A percentile compares a stretch with the other conserved stretches of the same genome.
Conservation (phyloP, 2,329 filamentous ascomycete species). For the Colletotrichum agaves region DNA sequence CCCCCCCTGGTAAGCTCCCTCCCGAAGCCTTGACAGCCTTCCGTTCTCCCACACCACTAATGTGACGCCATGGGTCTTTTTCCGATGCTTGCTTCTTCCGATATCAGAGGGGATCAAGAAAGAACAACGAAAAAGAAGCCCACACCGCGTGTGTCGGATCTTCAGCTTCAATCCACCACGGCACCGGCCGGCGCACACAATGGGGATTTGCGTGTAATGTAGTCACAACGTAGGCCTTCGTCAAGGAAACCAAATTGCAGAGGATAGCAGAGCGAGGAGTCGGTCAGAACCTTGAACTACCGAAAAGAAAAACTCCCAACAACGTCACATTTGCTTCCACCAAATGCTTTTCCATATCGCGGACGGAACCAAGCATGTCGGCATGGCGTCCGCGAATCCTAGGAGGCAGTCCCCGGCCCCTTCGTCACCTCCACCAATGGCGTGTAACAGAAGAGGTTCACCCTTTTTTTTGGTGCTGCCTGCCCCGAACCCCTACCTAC, state of each 20-base stretch:
- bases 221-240: neutral
- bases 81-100: too few species aligned
- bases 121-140: too few species aligned
- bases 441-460: constrained; percentile 27
- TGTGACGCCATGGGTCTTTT: too few species aligned
- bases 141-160: too few species aligned
- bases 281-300: constrained; percentile 3
- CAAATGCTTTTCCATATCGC: neutral
- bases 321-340: neutral
- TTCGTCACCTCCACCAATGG: constrained; percentile 22
- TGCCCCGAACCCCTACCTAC: neutral
- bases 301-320: neutral
- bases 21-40: neutral
- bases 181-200: too few species aligned
- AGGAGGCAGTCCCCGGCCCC: constrained; percentile 22
- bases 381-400: neutral
- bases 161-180: too few species aligned
- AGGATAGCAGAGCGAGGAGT: neutral
- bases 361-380: neutral
- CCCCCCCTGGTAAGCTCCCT: neutral
- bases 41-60: too few species aligned
- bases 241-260: neutral
- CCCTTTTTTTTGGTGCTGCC: too few species aligned
- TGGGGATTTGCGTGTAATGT: too few species aligned
- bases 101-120: too few species aligned